Evolutionary conservation across 2,329 filamentous ascomycete species (phyloP), one percentile per base, ranked within the genome.

Genomic region (Epichloe brachyelytri): DNA sequence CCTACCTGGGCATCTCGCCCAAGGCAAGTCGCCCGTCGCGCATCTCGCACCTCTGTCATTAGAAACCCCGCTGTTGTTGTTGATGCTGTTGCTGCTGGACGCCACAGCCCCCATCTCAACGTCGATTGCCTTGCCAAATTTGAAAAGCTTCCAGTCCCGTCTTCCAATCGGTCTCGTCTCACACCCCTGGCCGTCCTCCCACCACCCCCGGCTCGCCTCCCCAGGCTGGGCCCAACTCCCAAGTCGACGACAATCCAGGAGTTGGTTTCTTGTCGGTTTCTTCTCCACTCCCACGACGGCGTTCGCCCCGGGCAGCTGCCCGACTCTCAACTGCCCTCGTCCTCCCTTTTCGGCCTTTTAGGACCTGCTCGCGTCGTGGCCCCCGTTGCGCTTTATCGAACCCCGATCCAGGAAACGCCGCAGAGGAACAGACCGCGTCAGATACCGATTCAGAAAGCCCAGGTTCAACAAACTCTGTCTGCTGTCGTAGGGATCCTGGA

Each of bases 231-330:
- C 50, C 55, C 51, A 51, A 53, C 53, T 56, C 54, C 56, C 22
- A 3, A 41, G 36, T 55, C 36, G 30, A 49, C 36, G 37, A 46
- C 43, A 48, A 48, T 51, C 50, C 50, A 47, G 50, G 41, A 41
- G 19, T 51, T 48, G 51, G 41, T 50, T 43, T 44, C 50, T 30
- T 10, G 26, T 30, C 26, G 26, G 26, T 10, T 30, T 30, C 26
- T 55, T 53, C 54, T 56, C 55, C 56, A 56, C 55, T 44, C 34
- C 33, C n/a, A 45, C 55, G 44, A 41, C 55, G 50, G 49, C 51
- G 51, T 53, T 55, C 49, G 55, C 55, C 51, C 56, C 56, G 53
- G 22, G 22, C 22, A 26, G 56, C 55, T 49, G 40, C 48, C 55
- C 51, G 51, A 44, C 55, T 50, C 43, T 45, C 44, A 41, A 44